Percentiles rank a stretch among this genome's conserved stretches.
Evolutionary conservation across 2,329 filamentous ascomycete species (phyloP).

Genomic region (Westerdykella sp.): DNA sequence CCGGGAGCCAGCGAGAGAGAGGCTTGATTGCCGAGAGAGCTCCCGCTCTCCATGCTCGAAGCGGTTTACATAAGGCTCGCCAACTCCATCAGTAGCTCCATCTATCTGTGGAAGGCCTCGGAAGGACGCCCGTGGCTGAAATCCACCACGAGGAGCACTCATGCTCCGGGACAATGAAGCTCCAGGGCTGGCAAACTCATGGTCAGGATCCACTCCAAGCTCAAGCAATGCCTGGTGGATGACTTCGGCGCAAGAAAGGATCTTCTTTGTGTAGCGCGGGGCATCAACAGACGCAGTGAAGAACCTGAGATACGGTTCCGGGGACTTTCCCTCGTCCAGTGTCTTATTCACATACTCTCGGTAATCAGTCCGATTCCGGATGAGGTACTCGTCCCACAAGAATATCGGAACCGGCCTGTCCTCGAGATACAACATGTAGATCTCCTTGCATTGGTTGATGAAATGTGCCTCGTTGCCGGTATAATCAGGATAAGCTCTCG

Average conservation of each 20-base stretch:
- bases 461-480: conserved; percentile 29
- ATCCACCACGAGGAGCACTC: not conserved
- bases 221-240: not conserved
- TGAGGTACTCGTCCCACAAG: conserved; percentile 38
- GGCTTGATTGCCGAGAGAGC: not conserved
- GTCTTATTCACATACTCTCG: conserved; percentile 11
- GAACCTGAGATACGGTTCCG: not conserved
- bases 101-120: not conserved
- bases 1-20: not conserved
- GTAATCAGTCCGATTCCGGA: conserved; percentile 32
- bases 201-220: not conserved
- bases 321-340: not conserved
- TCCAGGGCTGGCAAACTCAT: not conserved
- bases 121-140: not conserved
- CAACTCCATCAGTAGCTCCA: not conserved
- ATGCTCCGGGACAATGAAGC: not conserved
- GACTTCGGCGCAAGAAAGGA: not conserved
- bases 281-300: not conserved
- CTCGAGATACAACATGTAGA: conserved; percentile 21
- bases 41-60: not conserved
- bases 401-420: conserved; percentile 33
- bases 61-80: not conserved
- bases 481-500: conserved; percentile 33
- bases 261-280: not conserved
- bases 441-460: conserved; percentile 21